Base-by-base conservation (phyloP, 176 grass and related monocot genomes). In the Rhynchospora pubera region DNA sequence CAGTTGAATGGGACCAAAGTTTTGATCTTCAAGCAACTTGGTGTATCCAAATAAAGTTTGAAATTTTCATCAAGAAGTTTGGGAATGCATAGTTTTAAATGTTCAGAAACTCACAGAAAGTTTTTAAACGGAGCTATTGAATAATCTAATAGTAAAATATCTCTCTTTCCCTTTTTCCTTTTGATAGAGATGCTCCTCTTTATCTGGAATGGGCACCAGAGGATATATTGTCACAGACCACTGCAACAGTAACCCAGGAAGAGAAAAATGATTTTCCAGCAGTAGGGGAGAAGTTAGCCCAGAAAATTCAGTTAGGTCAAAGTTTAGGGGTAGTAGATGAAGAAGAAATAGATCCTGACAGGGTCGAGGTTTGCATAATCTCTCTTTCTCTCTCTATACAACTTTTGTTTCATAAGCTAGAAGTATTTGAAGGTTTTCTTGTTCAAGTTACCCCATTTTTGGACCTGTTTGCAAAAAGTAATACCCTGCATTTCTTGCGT, bases 161-260 rank as follows among this genome's bases (percentile, higher is more conserved):
- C 58, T 50, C 72, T 81, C 73, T 14, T 77, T 78, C 53, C 0
- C 50, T 22, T 88, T 81, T 68, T 34, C 8, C 43, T 64, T 79
- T 15, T 64, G 68, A 57, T 83, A 94, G 95, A 81, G 95, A 98
- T 91, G 90, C 85, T 87, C 96, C 92, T 82, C 76, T 98, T 42
- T 98, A 98, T 68, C 91, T 98, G 87, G 96, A 98, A 84, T 94
- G 92, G 92, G 96, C 92, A 24, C 92, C 92, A 78, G 89, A 89
- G 2, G 79, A 94, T 52, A 98, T 98, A 91, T 90, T 98, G 59
- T 93, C 84, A 81, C 84, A 86, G 79, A 77, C 71, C 74, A 83
- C 87, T n/a, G 57, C 83, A 81, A 79, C 62, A 4, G 21, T 86
- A 43, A 87, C 84, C 87, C 85, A 94, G 76, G 90, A 93, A 70